Conservation (phyloP, 2,329 filamentous ascomycete genomes). For the Ascochyta viciae-villosae region DNA sequence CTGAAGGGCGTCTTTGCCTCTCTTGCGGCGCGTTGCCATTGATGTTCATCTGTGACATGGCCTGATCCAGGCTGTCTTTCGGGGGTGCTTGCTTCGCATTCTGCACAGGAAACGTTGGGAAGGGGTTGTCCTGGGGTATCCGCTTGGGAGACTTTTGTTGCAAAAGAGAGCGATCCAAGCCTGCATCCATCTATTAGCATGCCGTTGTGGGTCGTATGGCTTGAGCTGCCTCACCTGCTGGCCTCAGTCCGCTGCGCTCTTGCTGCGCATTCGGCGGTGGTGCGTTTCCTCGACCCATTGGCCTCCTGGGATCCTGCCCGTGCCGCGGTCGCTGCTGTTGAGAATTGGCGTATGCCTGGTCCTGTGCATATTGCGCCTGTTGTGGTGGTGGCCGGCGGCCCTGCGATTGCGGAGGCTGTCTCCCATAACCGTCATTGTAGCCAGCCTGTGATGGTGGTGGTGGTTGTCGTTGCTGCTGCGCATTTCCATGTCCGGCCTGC, state of each 20-base stretch:
- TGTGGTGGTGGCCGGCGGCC: conserved; percentile 28
- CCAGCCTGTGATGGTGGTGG: conserved; percentile 31
- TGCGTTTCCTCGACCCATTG: conserved; percentile 33
- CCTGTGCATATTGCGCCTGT: conserved; percentile 35
- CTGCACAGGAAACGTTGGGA: conserved; percentile 54
- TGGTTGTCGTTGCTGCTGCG: conserved; percentile 24
- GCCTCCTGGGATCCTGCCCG: conserved; percentile 38
- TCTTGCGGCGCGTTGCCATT: conserved; percentile 27
- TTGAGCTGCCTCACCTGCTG: conserved; percentile 34
- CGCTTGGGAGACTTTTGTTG: conserved; percentile 36
- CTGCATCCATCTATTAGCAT: conserved; percentile 23
- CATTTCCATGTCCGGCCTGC: conserved; percentile 39
- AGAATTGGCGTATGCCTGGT: conserved; percentile 34
- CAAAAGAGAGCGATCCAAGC: conserved; percentile 39
- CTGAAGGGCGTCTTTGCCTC: conserved; percentile 26
- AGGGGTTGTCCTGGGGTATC: conserved; percentile 55
- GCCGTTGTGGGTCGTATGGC: background rate
- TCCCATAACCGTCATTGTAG: conserved; percentile 32
- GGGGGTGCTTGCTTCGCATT: conserved; percentile 21
- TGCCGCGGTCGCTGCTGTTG: conserved; percentile 34
- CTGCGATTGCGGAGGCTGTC: conserved; percentile 24
- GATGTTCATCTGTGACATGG: conserved; percentile 47
- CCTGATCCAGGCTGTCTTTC: conserved; percentile 38
- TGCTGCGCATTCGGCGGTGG: conserved; percentile 30
- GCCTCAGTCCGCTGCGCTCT: conserved; percentile 34